A percentile compares a stretch with the other conserved stretches of the same genome.
These are phyloP conservation scores for Lotus japonicus DNA, from an alignment of 306 rosid species.

Conservation along the genomic window DNA sequence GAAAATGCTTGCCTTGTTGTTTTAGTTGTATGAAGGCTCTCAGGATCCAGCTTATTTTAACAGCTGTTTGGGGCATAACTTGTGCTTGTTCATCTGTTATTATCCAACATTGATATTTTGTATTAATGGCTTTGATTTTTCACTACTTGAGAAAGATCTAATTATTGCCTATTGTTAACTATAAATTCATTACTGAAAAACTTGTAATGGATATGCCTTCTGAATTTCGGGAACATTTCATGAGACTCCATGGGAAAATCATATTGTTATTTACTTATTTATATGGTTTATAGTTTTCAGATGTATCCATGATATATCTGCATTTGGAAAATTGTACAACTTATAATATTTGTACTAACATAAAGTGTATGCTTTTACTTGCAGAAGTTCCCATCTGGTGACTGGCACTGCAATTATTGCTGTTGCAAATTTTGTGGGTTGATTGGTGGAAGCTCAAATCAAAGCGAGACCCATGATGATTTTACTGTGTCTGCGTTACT, in stretches of 20 bases:
- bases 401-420: constrained; percentile 88
- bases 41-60: background rate
- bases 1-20: too few species aligned
- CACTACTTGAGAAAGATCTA: background rate
- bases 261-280: background rate
- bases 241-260: constrained; percentile 7
- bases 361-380: constrained; percentile 20
- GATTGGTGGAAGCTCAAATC: constrained; percentile 32
- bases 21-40: too few species aligned
- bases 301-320: constrained; percentile 9
- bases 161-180: background rate
- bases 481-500: constrained; percentile 28
- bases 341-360: constrained; percentile 1
- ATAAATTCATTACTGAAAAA: background rate
- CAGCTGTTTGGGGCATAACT: background rate
- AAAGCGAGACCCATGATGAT: constrained; percentile 28
- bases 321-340: background rate
- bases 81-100: background rate
- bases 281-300: background rate
- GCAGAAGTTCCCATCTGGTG: constrained; percentile 92
- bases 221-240: constrained; percentile 10
- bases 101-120: background rate
- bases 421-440: constrained; percentile 87
- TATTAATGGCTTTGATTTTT: background rate
- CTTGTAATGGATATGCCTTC: constrained; percentile 7